Evolutionary conservation across 1,284 basidiomycete genomes (phyloP).

Genomic region (Ceratobasidium sp.): DNA sequence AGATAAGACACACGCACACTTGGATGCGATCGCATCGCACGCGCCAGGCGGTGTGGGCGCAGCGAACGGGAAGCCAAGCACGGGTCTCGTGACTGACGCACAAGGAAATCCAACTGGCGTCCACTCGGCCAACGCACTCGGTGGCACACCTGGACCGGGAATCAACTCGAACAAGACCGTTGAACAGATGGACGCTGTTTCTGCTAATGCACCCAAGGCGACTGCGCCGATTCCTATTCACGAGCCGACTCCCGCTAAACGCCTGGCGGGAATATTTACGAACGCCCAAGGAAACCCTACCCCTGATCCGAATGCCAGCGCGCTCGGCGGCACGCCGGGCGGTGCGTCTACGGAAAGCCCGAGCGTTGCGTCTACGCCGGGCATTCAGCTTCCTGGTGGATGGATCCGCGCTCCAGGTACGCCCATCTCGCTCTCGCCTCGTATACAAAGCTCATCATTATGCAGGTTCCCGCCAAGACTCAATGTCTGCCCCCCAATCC

Average conservation of each 20-base stretch:
- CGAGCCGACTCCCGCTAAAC: neutral
- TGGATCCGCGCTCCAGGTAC: conserved; percentile 34
- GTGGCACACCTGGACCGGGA: conserved; percentile 7
- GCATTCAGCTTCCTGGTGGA: conserved; percentile 32
- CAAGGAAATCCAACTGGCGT: conserved; percentile 25
- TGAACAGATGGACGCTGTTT: neutral
- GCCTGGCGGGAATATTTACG: neutral
- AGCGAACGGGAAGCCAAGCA: neutral
- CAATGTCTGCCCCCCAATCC: conserved; percentile 1
- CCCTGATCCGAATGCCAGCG: neutral
- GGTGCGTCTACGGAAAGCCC: neutral
- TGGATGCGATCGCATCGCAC: neutral
- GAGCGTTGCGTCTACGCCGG: conserved; percentile 13
- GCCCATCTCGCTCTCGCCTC: neutral
- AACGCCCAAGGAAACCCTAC: conserved; percentile 6
- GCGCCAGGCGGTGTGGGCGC: too few relatives aligned
- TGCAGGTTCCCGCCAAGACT: conserved; percentile 9
- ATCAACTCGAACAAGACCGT: conserved; percentile 30
- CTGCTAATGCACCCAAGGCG: conserved; percentile 14
- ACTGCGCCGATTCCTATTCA: neutral
- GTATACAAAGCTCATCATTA: neutral
- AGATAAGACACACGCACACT: neutral
- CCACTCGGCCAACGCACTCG: conserved; percentile 19
- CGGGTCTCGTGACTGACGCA: conserved; percentile 27
- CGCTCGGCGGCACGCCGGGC: neutral